Percentiles rank a stretch among this genome's conserved stretches.
These are phyloP conservation scores for Penicillium dipodomyicola DNA, from an alignment of 495 filamentous ascomycete species.

Conservation along the genomic window DNA sequence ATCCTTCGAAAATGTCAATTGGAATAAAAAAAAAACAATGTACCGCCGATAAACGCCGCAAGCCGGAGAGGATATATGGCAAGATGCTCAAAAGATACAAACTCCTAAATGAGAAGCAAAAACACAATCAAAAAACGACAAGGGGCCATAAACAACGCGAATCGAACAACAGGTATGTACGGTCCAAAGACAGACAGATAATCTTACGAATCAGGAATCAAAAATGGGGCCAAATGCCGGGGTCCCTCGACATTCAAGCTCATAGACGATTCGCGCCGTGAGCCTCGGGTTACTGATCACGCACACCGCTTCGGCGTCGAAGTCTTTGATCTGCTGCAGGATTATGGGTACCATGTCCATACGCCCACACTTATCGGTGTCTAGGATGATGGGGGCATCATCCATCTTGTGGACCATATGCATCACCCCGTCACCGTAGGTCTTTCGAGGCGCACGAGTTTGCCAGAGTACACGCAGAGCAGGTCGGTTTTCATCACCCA, in stretches of 20 bases:
- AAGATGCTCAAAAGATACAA: slow-evolving; percentile 1
- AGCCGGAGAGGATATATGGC: slow-evolving; percentile 2
- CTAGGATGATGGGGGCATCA: slow-evolving; percentile 52
- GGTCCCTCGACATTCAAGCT: slow-evolving; percentile 65
- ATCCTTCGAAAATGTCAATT: not conserved
- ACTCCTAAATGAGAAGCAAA: not conserved
- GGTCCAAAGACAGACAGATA: not conserved
- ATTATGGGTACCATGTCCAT: slow-evolving; percentile 57
- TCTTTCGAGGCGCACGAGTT: slow-evolving; percentile 51
- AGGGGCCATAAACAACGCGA: slow-evolving; percentile 3
- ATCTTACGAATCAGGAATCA: slow-evolving; percentile 55
- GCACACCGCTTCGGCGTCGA: slow-evolving; percentile 68
- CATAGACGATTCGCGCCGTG: slow-evolving; percentile 70
- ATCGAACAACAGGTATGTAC: not conserved
- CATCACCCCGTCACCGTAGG: slow-evolving; percentile 53
- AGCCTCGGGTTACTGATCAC: slow-evolving; percentile 73
- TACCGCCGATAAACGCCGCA: not conserved
- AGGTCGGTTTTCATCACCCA: slow-evolving; percentile 47
- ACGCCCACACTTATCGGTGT: slow-evolving; percentile 49
- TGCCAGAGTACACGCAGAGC: slow-evolving; percentile 60
- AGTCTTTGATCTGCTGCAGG: slow-evolving; percentile 55
- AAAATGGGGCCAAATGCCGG: slow-evolving; percentile 78
- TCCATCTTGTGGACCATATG: slow-evolving; percentile 52
- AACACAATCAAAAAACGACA: not conserved
- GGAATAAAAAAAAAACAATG: not conserved